Percentiles rank a stretch among this genome's conserved stretches.
These are phyloP conservation scores for Exutisphaerella laricina DNA, from an alignment of 2,329 filamentous ascomycete genomes.

Conservation along the genomic window DNA sequence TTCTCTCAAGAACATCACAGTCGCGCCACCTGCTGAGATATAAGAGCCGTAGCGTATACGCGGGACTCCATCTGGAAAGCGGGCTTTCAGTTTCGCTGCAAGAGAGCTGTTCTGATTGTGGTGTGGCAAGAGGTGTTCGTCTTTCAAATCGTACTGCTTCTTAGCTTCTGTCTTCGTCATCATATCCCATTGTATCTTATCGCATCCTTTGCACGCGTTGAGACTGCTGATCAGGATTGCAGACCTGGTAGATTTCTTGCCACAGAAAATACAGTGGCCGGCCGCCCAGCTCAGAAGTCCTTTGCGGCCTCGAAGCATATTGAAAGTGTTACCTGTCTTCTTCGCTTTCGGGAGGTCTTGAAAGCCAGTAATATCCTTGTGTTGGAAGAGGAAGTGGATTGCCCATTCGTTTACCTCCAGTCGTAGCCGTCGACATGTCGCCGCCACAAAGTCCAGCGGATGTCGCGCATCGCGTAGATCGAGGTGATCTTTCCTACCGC, in stretches of 20 bases:
- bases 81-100: neutral
- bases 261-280: slow-evolving; percentile 31
- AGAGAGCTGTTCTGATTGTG: slow-evolving; percentile 1
- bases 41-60: slow-evolving; percentile 25
- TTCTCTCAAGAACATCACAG: slow-evolving; percentile 27
- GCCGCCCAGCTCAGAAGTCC: slow-evolving; percentile 24
- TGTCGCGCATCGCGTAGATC: slow-evolving; percentile 7
- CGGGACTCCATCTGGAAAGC: slow-evolving; percentile 10
- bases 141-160: slow-evolving; percentile 20
- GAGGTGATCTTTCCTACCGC: neutral
- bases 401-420: slow-evolving; percentile 27
- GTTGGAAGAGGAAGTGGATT: slow-evolving; percentile 23
- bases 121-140: slow-evolving; percentile 23
- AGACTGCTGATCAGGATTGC: slow-evolving; percentile 30
- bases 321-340: slow-evolving; percentile 5
- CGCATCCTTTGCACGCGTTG: slow-evolving; percentile 28
- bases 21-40: slow-evolving; percentile 14
- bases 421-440: slow-evolving; percentile 22
- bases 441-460: slow-evolving; percentile 22
- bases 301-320: slow-evolving; percentile 11
- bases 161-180: slow-evolving; percentile 29
- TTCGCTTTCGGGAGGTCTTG: slow-evolving; percentile 6
- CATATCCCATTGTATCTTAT: slow-evolving; percentile 29
- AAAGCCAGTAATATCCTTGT: slow-evolving; percentile 24
- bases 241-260: slow-evolving; percentile 21